Evolutionary conservation across 1,284 basidiomycete species (phyloP).

Genomic region (Fomitopsis schrenkii): DNA sequence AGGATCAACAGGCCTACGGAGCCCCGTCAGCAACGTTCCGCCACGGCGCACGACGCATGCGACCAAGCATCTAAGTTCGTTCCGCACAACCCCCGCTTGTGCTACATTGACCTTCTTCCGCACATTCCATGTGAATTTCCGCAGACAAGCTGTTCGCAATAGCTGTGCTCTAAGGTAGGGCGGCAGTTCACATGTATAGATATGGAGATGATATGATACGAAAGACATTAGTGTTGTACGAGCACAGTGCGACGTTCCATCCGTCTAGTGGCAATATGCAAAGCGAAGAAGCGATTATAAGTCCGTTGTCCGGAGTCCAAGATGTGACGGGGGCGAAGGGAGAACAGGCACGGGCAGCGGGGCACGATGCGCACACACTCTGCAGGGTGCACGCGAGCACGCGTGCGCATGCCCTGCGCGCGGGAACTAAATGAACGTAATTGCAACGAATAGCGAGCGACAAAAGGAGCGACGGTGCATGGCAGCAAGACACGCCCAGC

Average conservation of each 20-base stretch:
- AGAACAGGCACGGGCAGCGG: neutral
- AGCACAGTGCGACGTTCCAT: neutral
- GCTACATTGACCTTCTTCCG: no score
- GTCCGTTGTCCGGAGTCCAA: neutral
- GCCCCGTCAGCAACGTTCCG: no score
- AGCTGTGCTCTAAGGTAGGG: neutral
- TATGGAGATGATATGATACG: neutral
- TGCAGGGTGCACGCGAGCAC: neutral
- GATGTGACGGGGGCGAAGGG: neutral
- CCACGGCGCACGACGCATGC: no score
- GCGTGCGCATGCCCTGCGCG: neutral
- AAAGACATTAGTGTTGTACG: neutral
- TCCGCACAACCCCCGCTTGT: no score
- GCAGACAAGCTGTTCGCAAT: neutral
- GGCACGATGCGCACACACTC: neutral
- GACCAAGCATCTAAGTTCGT: no score
- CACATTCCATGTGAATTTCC: no score
- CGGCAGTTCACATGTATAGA: neutral
- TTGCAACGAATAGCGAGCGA: conserved; percentile 1
- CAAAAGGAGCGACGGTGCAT: conserved; percentile 1
- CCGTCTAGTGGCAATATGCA: neutral
- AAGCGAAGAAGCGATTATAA: neutral
- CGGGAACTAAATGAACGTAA: conserved; percentile 2
- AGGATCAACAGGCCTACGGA: no score
- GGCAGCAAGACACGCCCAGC: conserved; percentile 36